Base-by-base conservation (phyloP, 1,284 basidiomycete species). In the Tilletia caries region DNA sequence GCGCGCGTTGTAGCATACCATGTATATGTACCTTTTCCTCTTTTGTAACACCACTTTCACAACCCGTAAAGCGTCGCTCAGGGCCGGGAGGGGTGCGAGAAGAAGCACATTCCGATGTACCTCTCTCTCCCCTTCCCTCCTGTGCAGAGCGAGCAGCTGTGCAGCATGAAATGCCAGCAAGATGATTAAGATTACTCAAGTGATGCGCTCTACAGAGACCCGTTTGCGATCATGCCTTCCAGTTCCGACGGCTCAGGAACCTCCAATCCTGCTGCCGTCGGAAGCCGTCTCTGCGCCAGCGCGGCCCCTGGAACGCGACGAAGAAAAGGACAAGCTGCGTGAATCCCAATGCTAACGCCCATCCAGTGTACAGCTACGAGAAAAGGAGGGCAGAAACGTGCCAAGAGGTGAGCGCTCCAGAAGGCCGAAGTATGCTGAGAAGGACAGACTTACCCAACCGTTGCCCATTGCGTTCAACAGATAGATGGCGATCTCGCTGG, bases 401-500 rank as follows among this genome's bases (percentile, higher is more conserved):
- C n/a, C n/a, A n/a, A n/a, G n/a, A n/a, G n/a, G n/a, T n/a, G n/a
- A n/a, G n/a, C n/a, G n/a, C n/a, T n/a, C n/a, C n/a, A n/a, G n/a
- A 44, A 10, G 43, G 43, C 10, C 10, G 43, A 44, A 44, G 20
- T 44, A 10, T 44, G 10, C 43, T 27, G 8, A n/a, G 48, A 50
- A 20, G 23, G 34, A 13, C 33, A 1, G 25, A 44, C 37, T 25
- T n/a, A 65, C 44, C 65, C 65, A 66, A 15, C 72, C 72, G 23
- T 70, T 62, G 48, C 72, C 70, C 23, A 72, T 52, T 2, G 41
- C 41, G 27, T 70, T 89, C 85, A 90, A 88, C 32, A 91, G 80
- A 0, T 89, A 89, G 0, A 89, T 88, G 0, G 88, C 89, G 18
- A 89, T 83, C 79, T 92, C 91, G 1, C 88, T 87, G 3, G 89